Conservation (phyloP, 306 rosid genomes). For the Coriaria nepalensis region DNA sequence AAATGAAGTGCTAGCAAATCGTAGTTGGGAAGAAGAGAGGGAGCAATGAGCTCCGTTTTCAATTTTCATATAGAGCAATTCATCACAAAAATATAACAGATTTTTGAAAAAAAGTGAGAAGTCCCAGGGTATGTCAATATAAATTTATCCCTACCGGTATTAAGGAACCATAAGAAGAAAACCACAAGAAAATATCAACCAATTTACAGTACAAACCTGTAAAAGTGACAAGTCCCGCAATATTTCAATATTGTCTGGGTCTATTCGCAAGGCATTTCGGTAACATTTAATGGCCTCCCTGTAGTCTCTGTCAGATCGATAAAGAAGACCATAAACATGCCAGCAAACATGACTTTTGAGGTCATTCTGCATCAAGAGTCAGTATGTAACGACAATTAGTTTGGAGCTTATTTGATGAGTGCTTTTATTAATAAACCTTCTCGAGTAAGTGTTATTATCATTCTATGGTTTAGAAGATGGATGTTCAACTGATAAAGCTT, state of each 20-base stretch:
- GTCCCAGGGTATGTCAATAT: too few species aligned
- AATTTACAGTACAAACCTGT: conserved; percentile 42
- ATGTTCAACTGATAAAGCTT: too few species aligned
- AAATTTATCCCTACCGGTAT: neutral
- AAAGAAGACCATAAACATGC: conserved; percentile 97
- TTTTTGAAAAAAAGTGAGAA: too few species aligned
- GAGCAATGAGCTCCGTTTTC: too few species aligned
- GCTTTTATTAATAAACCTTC: conserved; percentile 3
- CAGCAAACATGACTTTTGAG: conserved; percentile 99
- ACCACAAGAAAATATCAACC: conserved; percentile 3
- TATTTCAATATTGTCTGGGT: conserved; percentile 96
- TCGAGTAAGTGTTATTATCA: too few species aligned
- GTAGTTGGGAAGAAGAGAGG: too few species aligned
- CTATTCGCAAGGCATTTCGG: conserved; percentile 82
- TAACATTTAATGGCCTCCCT: conserved; percentile 97
- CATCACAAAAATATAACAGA: too few species aligned
- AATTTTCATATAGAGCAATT: too few species aligned
- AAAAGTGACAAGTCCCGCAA: conserved; percentile 82
- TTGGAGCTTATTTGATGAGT: too few species aligned
- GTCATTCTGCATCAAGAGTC: conserved; percentile 57
- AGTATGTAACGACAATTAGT: too few species aligned
- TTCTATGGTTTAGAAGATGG: too few species aligned
- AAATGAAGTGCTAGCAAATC: too few species aligned
- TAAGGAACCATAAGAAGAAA: conserved; percentile 9
- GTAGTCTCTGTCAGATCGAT: conserved; percentile 95